Conservation (phyloP, 2,329 filamentous ascomycete genomes). For the Tolypocladium amazonense region DNA sequence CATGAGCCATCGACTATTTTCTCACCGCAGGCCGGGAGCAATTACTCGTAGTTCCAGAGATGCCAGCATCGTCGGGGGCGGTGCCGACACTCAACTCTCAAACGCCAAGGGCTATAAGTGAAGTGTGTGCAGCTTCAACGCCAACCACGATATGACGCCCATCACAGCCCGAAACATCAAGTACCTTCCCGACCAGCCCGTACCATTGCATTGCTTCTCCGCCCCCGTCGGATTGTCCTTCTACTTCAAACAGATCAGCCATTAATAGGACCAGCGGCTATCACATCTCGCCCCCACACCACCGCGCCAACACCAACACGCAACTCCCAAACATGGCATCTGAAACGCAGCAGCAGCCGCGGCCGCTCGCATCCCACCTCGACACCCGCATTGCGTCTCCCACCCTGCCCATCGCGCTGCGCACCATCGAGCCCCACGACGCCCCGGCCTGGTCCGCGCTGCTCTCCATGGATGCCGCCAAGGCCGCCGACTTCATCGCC, state of each 20-base stretch:
- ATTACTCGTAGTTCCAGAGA: not conserved
- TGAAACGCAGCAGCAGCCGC: not conserved
- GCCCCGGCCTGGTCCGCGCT: conserved; percentile 12
- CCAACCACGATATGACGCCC: not conserved
- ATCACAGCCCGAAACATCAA: not conserved
- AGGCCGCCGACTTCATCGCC: conserved; percentile 8
- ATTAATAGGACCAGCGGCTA: not conserved
- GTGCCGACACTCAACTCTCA: not conserved
- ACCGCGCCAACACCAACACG: not conserved
- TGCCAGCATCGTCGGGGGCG: not conserved
- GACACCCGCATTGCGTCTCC: conserved; percentile 10
- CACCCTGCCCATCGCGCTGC: conserved; percentile 13
- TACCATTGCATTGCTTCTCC: not conserved
- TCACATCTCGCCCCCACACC: not conserved
- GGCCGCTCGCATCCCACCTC: conserved; percentile 9
- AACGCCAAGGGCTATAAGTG: not conserved
- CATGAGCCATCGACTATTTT: not conserved
- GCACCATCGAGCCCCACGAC: conserved; percentile 12
- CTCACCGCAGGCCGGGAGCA: not conserved
- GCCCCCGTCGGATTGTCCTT: not conserved
- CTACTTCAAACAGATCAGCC: not conserved
- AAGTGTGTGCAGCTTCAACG: not conserved
- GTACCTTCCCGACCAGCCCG: not conserved
- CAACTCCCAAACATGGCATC: not conserved
- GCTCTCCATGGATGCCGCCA: conserved; percentile 8